These are phyloP conservation scores for Penicillium sp. DNA, from an alignment of 2,329 filamentous ascomycete genomes.

Conservation along the genomic window DNA sequence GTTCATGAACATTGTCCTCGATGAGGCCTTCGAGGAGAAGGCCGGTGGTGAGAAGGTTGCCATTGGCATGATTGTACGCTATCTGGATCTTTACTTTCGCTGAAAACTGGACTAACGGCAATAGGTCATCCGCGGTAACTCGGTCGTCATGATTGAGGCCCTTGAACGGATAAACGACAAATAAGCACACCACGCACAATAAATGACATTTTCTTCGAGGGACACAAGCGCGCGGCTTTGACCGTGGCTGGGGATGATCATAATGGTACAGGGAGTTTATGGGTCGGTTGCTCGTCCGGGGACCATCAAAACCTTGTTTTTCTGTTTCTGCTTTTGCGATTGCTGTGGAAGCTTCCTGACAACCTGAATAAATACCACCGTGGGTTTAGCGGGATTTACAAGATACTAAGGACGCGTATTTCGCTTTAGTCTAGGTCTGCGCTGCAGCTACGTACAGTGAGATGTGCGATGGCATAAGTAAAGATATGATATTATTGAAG, in stretches of 20 bases:
- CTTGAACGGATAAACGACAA: slow-evolving; percentile 47
- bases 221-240: slow-evolving; percentile 6
- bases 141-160: slow-evolving; percentile 92
- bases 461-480: not conserved
- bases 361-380: not conserved
- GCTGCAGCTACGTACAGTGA: not conserved
- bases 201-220: slow-evolving; percentile 15
- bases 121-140: slow-evolving; percentile 93
- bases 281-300: slow-evolving; percentile 36
- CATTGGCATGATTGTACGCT: slow-evolving; percentile 84
- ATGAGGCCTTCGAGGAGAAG: slow-evolving; percentile 96
- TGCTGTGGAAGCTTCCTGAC: slow-evolving; percentile 2
- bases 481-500: slow-evolving; percentile 10
- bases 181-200: slow-evolving; percentile 27
- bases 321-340: slow-evolving; percentile 8
- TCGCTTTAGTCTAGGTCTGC: not conserved
- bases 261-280: slow-evolving; percentile 40
- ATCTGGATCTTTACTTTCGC: not conserved
- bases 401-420: not conserved
- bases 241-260: slow-evolving; percentile 26
- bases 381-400: not conserved
- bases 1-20: slow-evolving; percentile 96
- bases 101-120: slow-evolving; percentile 8
- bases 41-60: slow-evolving; percentile 84
- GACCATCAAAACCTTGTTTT: slow-evolving; percentile 32